phyloP scores from a whole-genome alignment of 768 basidiomycete genomes.

The Boletus rubescentipes region DNA sequence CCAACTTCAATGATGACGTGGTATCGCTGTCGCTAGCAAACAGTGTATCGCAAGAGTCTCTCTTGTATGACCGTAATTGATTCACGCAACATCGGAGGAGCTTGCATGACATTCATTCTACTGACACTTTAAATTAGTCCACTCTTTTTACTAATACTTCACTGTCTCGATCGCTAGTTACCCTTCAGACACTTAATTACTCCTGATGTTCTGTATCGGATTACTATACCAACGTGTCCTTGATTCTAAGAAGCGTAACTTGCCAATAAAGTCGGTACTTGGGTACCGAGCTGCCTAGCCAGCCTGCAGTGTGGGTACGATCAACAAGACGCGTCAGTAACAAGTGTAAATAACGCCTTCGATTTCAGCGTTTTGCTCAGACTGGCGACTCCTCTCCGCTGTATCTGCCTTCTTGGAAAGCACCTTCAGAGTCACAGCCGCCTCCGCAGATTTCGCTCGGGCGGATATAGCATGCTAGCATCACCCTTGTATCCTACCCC shows the following conservation, averaged over 20 bases:
- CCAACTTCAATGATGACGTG: slow-evolving; percentile 8
- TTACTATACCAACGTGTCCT: not conserved
- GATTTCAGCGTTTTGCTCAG: slow-evolving; percentile 16
- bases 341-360: slow-evolving; percentile 26
- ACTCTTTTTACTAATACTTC: slow-evolving; percentile 7
- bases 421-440: not conserved
- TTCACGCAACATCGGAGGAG: slow-evolving; percentile 5
- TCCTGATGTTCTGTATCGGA: not conserved
- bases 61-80: slow-evolving; percentile 20
- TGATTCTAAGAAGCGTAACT: not conserved
- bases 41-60: slow-evolving; percentile 10
- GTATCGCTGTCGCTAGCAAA: slow-evolving; percentile 4
- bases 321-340: slow-evolving; percentile 23
- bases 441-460: slow-evolving; percentile 4
- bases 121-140: not conserved
- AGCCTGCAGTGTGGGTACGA: not conserved
- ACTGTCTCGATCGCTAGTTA: not conserved
- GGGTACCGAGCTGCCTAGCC: too few relatives aligned
- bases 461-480: slow-evolving; percentile 57
- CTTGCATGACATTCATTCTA: not conserved
- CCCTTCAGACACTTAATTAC: slow-evolving; percentile 1
- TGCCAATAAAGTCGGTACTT: not conserved
- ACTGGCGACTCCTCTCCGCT: slow-evolving; percentile 18
- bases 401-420: slow-evolving; percentile 6
- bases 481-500: slow-evolving; percentile 57